Base-by-base conservation (phyloP, 2,329 filamentous ascomycete genomes). In the Neocatenulostroma microsporum region DNA sequence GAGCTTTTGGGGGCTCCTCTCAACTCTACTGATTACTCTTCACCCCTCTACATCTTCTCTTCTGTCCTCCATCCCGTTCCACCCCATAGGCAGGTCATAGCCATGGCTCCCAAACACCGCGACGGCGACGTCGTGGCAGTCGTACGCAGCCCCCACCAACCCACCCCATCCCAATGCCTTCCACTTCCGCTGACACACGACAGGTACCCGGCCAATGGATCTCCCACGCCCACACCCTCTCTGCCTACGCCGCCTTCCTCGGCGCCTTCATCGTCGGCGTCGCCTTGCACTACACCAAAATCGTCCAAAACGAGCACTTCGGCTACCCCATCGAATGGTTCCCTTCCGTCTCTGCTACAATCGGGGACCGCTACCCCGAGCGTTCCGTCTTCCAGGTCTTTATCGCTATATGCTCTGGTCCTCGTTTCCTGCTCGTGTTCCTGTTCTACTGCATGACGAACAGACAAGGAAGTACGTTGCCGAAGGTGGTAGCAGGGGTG, bases 321-420 rank as follows among this genome's bases (percentile, higher is more conserved):
- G 86, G 86, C 51, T 94, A 93, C 58, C 59, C 59, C 2, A 45
- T 57, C 36, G 59, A 62, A 49, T 62, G 59, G 59, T 62, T 62
- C 29, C 59, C 59, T 15, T 62, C 59, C 19, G 59, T 62, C 30
- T 51, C 47, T 40, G 82, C 91, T 26, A 96, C 91, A 23, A 98
- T 98, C 65, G 91, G 91, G 60, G 91, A 98, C 63, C 80, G 88
- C 48, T 96, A 95, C 56, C 91, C 91, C 36, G 91, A 98, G 65
- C 82, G 91, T 42, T 94, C 91, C 12, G 82, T 96, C 54, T 98
- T 98, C 62, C 89, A 94, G 76, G 63, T 98, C 49, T 95, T 96
- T 60, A 98, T 98, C 59, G 89, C 89, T 42, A 80, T 98, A 44
- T 95, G 89, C 21, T 95, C 91, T 29, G 84, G 84, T 80, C 89